Evolutionary conservation across 2,329 filamentous ascomycete genomes (phyloP), one percentile per base, ranked within the genome.

Genomic region (Colletotrichum tropicicola): DNA sequence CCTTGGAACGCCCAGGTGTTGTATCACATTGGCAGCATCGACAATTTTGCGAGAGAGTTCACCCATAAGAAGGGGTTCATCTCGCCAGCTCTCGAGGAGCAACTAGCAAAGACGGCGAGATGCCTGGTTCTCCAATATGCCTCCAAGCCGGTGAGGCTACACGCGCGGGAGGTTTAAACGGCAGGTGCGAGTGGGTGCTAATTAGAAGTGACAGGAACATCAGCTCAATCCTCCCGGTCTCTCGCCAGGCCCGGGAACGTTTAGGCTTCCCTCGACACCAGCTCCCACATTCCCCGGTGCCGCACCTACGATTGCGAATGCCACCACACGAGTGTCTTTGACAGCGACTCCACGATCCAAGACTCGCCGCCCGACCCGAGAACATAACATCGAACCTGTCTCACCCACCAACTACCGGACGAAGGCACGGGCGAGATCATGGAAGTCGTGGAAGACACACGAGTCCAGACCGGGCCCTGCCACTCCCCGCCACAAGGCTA

Each of bases 351-450:
- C 32, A 5, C 32, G n/a, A 5, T 15, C n/a, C 32, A 13, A 12
- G 13, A 27, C 5, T n/a, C 56, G 13, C 32, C 43, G 27, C 32
- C 9, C 32, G 32, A 35, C 5, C n/a, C 5, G 9, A 35, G 32
- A 35, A 15, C 32, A 5, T n/a, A 35, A 5, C n/a, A 12, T 15
- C 32, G 32, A 15, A 35, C 19, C 52, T 21, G 45, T 27, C 10
- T 66, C 52, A 13, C 35, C 63, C 13, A 27, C 48, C 7, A 64
- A 52, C n/a, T 68, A 66, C 57, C 60, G 70, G 30, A 59, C 49
- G 10, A 61, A 67, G 12, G 69, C 66, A n/a, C 65, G 68, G 48
- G 60, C 66, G 8, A 51, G 57, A 37, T 62, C 68, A 1, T 72
- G 69, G 68, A 68, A 69, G 51, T 68, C 66, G 44, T 58, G 52